phyloP scores from a whole-genome alignment of 345 rosid species.

The Turnera subulata region DNA sequence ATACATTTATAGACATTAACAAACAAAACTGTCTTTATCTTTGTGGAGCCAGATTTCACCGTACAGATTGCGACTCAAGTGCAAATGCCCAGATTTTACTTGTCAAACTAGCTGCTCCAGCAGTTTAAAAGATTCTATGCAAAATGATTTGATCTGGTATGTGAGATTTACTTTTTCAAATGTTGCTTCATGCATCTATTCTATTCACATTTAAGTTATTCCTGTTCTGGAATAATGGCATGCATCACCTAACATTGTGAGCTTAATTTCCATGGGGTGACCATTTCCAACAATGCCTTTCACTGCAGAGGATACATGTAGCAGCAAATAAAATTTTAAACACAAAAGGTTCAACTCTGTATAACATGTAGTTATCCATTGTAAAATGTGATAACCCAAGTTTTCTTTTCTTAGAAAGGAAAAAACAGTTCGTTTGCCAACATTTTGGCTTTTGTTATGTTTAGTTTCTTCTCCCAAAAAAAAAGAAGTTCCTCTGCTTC shows the following conservation, averaged over 20 bases:
- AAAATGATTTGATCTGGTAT: slow-evolving; percentile 73
- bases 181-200: background rate
- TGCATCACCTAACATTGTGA: too few species aligned
- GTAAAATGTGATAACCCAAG: too few species aligned
- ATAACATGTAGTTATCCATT: too few species aligned
- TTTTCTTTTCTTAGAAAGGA: too few species aligned
- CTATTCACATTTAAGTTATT: background rate
- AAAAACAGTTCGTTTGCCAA: too few species aligned
- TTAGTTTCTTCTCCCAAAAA: too few species aligned
- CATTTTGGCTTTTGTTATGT: too few species aligned
- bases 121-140: slow-evolving; percentile 20
- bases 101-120: slow-evolving; percentile 25
- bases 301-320: background rate
- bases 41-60: slow-evolving; percentile 51
- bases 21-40: background rate
- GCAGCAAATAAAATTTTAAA: background rate
- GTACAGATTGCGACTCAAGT: slow-evolving; percentile 49
- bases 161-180: slow-evolving; percentile 1
- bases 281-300: background rate
- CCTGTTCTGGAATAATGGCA: background rate
- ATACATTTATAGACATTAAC: background rate
- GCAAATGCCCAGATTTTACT: slow-evolving; percentile 42
- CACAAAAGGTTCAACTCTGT: too few species aligned
- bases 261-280: background rate
- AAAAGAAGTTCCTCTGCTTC: too few species aligned